phyloP scores from a whole-genome alignment of 768 basidiomycete genomes.

The Panaeolus cyanescens region DNA sequence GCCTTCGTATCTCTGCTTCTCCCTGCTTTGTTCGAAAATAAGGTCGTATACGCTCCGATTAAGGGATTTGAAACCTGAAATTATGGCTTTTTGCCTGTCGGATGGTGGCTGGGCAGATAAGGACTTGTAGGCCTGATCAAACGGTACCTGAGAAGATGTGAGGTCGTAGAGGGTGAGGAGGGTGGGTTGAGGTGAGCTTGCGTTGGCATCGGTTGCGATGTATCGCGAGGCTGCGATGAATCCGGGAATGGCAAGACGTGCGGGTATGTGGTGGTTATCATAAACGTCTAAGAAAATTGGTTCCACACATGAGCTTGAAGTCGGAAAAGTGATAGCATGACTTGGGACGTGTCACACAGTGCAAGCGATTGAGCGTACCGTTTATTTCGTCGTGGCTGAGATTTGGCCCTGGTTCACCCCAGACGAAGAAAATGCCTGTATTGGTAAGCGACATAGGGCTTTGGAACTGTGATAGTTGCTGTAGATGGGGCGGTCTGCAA shows the following conservation, averaged over 20 bases:
- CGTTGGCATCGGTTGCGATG: constrained; percentile 27
- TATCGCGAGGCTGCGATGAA: constrained; percentile 30
- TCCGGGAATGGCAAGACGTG: constrained; percentile 31
- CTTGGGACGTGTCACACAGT: too few species aligned
- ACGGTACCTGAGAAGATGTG: constrained; percentile 19
- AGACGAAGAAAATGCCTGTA: constrained; percentile 30
- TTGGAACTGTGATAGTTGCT: background rate
- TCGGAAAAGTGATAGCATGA: background rate
- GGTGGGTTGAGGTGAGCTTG: constrained; percentile 19
- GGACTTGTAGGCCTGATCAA: too few species aligned
- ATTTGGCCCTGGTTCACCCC: constrained; percentile 26
- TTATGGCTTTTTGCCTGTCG: constrained; percentile 21
- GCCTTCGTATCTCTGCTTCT: background rate
- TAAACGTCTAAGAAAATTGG: constrained; percentile 30
- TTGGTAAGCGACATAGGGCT: constrained; percentile 11
- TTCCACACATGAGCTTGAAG: background rate
- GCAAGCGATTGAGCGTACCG: too few species aligned
- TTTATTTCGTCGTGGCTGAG: constrained; percentile 32
- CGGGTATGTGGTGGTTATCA: constrained; percentile 33
- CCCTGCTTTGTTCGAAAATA: constrained; percentile 11
- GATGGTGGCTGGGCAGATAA: too few species aligned
- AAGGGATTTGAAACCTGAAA: constrained; percentile 15
- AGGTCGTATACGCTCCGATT: constrained; percentile 23
- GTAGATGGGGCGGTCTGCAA: too few species aligned
- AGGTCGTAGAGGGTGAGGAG: constrained; percentile 31